phyloP scores from a whole-genome alignment of 2,329 filamentous ascomycete genomes.

The Colletotrichum sp. region DNA sequence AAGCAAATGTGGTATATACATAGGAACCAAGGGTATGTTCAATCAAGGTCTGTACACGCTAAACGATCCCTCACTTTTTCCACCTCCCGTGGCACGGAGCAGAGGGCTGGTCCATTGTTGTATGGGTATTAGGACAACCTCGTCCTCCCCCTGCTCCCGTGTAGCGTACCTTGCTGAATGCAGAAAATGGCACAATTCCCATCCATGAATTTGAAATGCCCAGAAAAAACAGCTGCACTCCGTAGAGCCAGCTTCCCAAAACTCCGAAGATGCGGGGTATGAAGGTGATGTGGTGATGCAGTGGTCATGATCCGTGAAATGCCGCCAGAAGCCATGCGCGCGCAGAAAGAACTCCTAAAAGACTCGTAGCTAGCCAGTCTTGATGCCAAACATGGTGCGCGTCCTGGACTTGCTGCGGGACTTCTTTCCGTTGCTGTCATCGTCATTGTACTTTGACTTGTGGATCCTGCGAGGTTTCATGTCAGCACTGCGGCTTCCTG shows the following conservation, averaged over 20 bases:
- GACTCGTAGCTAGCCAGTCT: slow-evolving; percentile 26
- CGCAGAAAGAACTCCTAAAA: slow-evolving; percentile 12
- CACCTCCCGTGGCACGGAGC: background rate
- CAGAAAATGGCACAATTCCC: slow-evolving; percentile 16
- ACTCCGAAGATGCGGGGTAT: slow-evolving; percentile 23
- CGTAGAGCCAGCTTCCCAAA: slow-evolving; percentile 19
- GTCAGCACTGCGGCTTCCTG: slow-evolving; percentile 9
- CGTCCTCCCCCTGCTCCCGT: background rate
- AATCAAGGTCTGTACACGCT: slow-evolving; percentile 8
- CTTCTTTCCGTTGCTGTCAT: slow-evolving; percentile 56
- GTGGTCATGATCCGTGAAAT: slow-evolving; percentile 24
- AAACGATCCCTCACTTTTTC: background rate
- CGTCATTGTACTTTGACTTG: slow-evolving; percentile 89
- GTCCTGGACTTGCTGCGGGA: slow-evolving; percentile 77
- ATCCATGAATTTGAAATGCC: slow-evolving; percentile 8
- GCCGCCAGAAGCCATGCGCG: slow-evolving; percentile 13
- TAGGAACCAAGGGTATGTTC: slow-evolving; percentile 17
- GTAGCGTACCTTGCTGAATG: slow-evolving; percentile 3
- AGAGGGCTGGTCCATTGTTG: background rate
- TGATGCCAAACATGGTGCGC: slow-evolving; percentile 71
- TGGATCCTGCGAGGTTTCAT: slow-evolving; percentile 74
- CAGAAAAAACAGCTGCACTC: slow-evolving; percentile 16
- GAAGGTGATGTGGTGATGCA: slow-evolving; percentile 22
- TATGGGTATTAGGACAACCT: background rate
- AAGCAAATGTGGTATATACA: slow-evolving; percentile 12